Percentiles rank a stretch among this genome's conserved stretches.
phyloP scores from a whole-genome alignment of 2,329 filamentous ascomycete genomes.

The Beauveria caledonica region DNA sequence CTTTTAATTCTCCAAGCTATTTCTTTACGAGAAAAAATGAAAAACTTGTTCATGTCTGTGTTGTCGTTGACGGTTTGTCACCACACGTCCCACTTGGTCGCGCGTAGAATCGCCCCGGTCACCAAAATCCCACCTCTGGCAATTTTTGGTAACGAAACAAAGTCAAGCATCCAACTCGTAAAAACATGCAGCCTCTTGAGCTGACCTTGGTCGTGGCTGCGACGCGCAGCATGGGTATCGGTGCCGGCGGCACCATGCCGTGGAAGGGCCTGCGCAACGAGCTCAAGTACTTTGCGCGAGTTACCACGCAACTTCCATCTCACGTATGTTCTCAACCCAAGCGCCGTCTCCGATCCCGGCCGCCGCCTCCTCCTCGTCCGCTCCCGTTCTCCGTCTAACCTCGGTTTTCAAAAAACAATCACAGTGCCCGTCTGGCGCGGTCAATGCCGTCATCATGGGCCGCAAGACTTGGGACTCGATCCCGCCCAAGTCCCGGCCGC shows the following conservation, averaged over 20 bases:
- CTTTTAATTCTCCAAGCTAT: too few species aligned
- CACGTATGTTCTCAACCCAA: conserved; percentile 22
- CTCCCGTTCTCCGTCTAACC: too few species aligned
- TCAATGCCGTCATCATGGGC: conserved; percentile 89
- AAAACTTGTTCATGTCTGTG: too few species aligned
- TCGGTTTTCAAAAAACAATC: too few species aligned
- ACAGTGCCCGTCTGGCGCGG: conserved; percentile 25
- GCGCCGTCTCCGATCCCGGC: too few species aligned
- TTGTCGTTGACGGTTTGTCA: neutral
- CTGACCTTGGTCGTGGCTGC: conserved; percentile 92
- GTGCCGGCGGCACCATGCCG: conserved; percentile 66
- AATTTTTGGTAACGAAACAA: neutral
- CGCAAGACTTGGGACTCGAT: conserved; percentile 96
- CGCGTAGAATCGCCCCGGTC: neutral
- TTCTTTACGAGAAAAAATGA: too few species aligned
- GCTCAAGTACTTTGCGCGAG: conserved; percentile 90
- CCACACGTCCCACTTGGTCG: conserved; percentile 7
- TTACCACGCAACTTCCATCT: conserved; percentile 61
- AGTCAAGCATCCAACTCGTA: neutral
- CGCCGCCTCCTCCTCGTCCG: too few species aligned
- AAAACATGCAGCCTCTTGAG: conserved; percentile 37
- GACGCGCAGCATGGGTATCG: conserved; percentile 86
- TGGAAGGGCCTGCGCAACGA: conserved; percentile 86
- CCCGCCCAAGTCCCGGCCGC: conserved; percentile 66
- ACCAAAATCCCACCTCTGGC: neutral